A percentile compares a stretch with the other conserved stretches of the same genome.
Conservation (phyloP, 345 rosid genomes). For the Lepidium aucheri region DNA sequence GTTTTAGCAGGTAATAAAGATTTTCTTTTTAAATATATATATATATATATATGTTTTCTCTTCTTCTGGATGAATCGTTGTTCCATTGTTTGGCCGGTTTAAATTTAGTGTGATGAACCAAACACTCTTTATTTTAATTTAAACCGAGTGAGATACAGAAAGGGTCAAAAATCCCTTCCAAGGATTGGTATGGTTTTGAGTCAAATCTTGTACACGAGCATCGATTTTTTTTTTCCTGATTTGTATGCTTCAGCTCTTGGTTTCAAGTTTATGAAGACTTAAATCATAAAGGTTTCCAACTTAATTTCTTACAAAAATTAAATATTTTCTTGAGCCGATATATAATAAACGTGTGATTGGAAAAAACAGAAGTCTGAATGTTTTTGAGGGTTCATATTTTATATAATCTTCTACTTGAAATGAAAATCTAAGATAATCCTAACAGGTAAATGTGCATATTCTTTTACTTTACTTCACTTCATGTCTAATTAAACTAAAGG, state of each 20-base stretch:
- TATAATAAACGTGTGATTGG: too few species aligned
- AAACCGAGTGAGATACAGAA: conserved; percentile 24
- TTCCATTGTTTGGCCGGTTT: conserved; percentile 27
- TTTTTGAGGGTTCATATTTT: too few species aligned
- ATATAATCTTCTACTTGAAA: too few species aligned
- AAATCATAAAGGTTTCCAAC: neutral
- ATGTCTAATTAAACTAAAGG: neutral
- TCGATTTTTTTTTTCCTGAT: neutral
- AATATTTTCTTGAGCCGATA: neutral
- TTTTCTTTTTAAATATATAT: neutral
- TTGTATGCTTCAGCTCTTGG: neutral
- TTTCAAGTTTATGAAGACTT: neutral
- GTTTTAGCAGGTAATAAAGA: conserved; percentile 12
- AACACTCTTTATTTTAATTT: conserved; percentile 9
- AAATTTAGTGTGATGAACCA: neutral
- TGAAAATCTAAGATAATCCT: too few species aligned
- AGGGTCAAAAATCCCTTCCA: conserved; percentile 6
- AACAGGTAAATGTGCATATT: neutral
- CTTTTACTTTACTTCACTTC: neutral
- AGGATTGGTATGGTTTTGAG: conserved; percentile 23
- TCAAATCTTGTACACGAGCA: conserved; percentile 21
- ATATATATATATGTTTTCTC: too few species aligned
- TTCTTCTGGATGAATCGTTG: conserved; percentile 13
- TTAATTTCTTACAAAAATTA: neutral
- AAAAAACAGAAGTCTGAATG: too few species aligned